Base-by-base conservation (phyloP, 208 protist species). In the Lotmaria passim region DNA sequence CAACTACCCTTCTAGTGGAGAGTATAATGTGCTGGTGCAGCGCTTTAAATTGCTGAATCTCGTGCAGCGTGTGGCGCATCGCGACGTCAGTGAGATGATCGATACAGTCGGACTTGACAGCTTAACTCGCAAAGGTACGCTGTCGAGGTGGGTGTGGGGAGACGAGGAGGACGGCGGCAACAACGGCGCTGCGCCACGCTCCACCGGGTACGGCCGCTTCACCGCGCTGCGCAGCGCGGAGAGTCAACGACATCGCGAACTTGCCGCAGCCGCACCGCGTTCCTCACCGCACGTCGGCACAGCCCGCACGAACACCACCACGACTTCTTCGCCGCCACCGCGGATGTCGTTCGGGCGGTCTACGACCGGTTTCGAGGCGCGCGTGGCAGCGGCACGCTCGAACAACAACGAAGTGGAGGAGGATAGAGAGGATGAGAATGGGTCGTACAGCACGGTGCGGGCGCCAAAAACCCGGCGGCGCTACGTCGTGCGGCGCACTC, bases 11-110 rank as follows among this genome's bases (percentile, higher is more conserved):
- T 81, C 59, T 36, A 72, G 63, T 7, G 63, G 70, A 12, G 90
- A 95, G 58, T 89, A 87, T 73, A 82, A 82, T 2, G 64, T 96
- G 23, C 68, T 94, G 11, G 71, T 91, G 39, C 85, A 94, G 58
- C 85, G 92, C 46, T 96, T 96, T 61, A 96, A 95, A 68, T 67
- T 95, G 59, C 73, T 96, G 17, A 86, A 86, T 26, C 70, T 96
- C 31, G 92, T 95, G 23, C 92, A 95, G 73, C 83, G 85, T 0
- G 83, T 96, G 23, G 92, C 92, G 1, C 87, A 93, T 47, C 77
- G 74, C 15, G 92, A 96, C 53, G 87, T 96, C 44, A 69, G 83
- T 43, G 87, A 93, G 59, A 84, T 96, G 79, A 83, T 96, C 36
- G 80, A 91, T 34, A 88, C 81, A 5, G 78, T 94, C 7, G 92